These are phyloP conservation scores for Aspergillus novofumigatus DNA, from an alignment of 2,329 filamentous ascomycete species.

Conservation along the genomic window DNA sequence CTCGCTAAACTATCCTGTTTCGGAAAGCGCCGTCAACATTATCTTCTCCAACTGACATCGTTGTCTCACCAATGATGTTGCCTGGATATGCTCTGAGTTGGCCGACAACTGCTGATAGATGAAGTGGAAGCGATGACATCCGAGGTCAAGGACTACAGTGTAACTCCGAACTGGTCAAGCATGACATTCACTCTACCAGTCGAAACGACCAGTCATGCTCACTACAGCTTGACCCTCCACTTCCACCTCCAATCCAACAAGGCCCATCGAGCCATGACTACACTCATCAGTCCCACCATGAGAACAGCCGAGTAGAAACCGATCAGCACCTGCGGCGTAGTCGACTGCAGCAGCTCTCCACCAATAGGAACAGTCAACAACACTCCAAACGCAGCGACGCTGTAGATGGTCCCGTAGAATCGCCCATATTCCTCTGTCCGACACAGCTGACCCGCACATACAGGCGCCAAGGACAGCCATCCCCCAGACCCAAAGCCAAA, in stretches of 20 bases:
- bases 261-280: constrained; percentile 33
- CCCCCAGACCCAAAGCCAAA: constrained; percentile 50
- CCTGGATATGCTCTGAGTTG: too few relatives aligned
- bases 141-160: too few relatives aligned
- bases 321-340: constrained; percentile 43
- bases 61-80: too few relatives aligned
- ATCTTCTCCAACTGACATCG: too few relatives aligned
- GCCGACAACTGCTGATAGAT: too few relatives aligned
- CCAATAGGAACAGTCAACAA: constrained; percentile 46
- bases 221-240: constrained; percentile 33
- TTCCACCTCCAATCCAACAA: constrained; percentile 35
- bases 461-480: constrained; percentile 44
- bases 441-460: constrained; percentile 47
- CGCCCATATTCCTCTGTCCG: constrained; percentile 46
- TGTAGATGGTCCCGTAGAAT: constrained; percentile 48
- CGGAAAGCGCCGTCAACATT: too few relatives aligned
- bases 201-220: too few relatives aligned
- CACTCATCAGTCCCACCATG: constrained; percentile 28
- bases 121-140: too few relatives aligned
- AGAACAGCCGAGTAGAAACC: constrained; percentile 46
- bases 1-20: too few relatives aligned
- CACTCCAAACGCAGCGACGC: constrained; percentile 44
- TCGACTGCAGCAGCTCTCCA: constrained; percentile 44
- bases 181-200: too few relatives aligned
- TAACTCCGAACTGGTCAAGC: too few relatives aligned